Evolutionary conservation across 495 filamentous ascomycete species (phyloP), one percentile per base, ranked within the genome.

Genomic region (Peziza echinospora): DNA sequence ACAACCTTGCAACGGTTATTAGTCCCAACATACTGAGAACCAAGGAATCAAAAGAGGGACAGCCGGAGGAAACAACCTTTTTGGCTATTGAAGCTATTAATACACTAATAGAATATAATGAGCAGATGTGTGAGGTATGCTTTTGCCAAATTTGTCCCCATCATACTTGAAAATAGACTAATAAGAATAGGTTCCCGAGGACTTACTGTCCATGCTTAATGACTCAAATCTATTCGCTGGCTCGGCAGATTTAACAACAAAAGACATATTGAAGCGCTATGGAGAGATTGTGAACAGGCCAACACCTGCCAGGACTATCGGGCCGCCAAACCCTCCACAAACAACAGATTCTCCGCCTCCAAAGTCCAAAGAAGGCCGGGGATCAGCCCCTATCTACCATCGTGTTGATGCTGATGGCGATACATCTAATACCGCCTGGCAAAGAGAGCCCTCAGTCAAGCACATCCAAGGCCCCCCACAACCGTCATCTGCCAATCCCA

Each of bases 1-100:
- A 93, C 62, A 99, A 99, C 56, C 72, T 99, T 46, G 83, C 89
- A 5, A 96, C 91, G n/a, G 89, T 99, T 49, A 92, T 99, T 52
- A 83, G 86, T 5, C 89, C 89, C 0, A 99, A 99, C 51, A 80
- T 99, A 46, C 75, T 99, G 11, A 79, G 74, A 52, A 67, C 70
- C 25, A 76, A 77, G 57, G 78, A 67, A 51, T 69, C 71, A 40
- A 76, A 74, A 51, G 30, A 37, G 13, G 30, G 30, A 37, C 30
- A 11, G 19, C 70, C 64, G 24, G 73, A 82, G 53, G 84, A 89
- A 53, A 73, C 79, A 34, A 87, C 82, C 53, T 93, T 94, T 68
- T 69, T 80, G 53, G 82, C 85, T 11, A 93, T 99, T 43, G 82
- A 91, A 56, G 86, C 85, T 22, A 78, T 99, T 6, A 81, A 89